These are phyloP conservation scores for Aureobasidium sp. DNA, from an alignment of 2,329 filamentous ascomycete genomes.

Conservation along the genomic window DNA sequence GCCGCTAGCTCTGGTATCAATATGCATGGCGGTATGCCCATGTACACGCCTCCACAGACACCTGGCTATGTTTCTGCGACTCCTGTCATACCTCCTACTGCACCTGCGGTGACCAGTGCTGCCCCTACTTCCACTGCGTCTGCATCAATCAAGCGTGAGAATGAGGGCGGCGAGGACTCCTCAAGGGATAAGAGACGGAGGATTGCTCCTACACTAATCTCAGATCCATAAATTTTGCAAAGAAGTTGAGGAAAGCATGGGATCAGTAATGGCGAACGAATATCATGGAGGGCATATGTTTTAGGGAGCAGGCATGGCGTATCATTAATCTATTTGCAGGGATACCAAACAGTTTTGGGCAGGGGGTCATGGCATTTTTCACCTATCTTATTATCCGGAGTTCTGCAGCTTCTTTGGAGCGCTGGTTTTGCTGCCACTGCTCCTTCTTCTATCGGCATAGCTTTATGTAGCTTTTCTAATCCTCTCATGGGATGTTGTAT, in stretches of 20 bases:
- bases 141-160: slow-evolving; percentile 28
- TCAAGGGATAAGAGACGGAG: slow-evolving; percentile 38
- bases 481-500: background rate
- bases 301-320: background rate
- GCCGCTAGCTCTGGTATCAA: slow-evolving; percentile 57
- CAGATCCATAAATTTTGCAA: background rate
- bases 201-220: slow-evolving; percentile 35
- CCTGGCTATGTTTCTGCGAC: slow-evolving; percentile 52
- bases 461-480: background rate
- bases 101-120: slow-evolving; percentile 20
- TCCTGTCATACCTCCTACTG: slow-evolving; percentile 24
- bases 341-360: background rate
- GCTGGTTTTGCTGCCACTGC: background rate
- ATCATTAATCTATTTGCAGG: background rate
- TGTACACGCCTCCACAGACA: slow-evolving; percentile 87
- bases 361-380: background rate
- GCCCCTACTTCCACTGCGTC: slow-evolving; percentile 13
- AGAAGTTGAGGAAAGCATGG: background rate
- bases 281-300: too few relatives aligned
- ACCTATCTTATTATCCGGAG: background rate
- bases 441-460: background rate
- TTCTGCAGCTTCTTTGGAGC: background rate
- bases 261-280: background rate
- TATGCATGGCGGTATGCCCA: slow-evolving; percentile 51
- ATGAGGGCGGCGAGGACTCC: slow-evolving; percentile 31